Base-by-base conservation (phyloP, 345 rosid genomes). In the Geranium brycei region DNA sequence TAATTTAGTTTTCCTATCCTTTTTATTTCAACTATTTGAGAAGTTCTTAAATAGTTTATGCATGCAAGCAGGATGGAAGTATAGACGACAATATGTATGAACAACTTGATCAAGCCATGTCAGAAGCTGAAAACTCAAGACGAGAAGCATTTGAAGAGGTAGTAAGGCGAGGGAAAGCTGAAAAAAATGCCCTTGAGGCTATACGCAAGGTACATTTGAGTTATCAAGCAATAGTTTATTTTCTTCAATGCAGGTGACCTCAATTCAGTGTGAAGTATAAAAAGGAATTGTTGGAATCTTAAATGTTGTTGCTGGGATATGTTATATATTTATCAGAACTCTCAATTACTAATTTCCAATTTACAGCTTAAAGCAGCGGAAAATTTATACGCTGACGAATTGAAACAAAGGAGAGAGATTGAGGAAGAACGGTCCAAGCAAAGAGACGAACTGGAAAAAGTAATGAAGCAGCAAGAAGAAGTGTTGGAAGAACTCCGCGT, bases 181-280 rank as follows among this genome's bases (percentile, higher is more conserved):
- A 93, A 72, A 85, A 71, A 57, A 87, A 76, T 35, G 87, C 84
- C 63, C 65, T 83, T 64, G 95, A 82, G 66, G 83, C 91, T 59
- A 77, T 83, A 38, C 85, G 76, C 69, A 86, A 67, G 95, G 99
- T 89, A 75, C 65, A 18, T 5, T 64, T 66, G 5, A 7, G 41
- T 35, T 35, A 35, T 35, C 41, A 35, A 35, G 41, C 5, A 35
- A 35, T 7, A 35, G 41, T 35, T 35, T 35, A 35, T 35, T 35
- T 35, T 35, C 41, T 35, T 35, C 41, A 35, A 7, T 35, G 41
- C 7, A 57, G 59, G 59, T 16, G 59, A 57, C 16, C 19, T 57
- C n/a, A 2, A 4, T 57, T 18, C 5, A 17, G n/a, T 57, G 59
- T 16, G 17, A 57, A 57, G 1, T 15, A 15, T 57, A 57, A 11